Conservation (phyloP, 164 flowering plant species). For the Liquidambar formosana region DNA sequence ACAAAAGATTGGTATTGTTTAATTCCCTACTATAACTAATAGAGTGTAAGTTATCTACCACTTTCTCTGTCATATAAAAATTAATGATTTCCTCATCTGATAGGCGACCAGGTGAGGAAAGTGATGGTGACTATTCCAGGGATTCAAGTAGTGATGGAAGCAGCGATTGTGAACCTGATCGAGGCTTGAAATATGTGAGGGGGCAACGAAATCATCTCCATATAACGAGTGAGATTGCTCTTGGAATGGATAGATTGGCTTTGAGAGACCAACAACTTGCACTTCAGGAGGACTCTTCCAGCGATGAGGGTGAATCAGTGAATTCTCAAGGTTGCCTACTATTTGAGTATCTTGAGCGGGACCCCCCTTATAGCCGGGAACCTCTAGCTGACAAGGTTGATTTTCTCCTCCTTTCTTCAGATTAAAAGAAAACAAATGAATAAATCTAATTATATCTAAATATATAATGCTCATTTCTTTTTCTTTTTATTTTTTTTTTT, state of each 20-base stretch:
- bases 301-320: constrained; percentile 57
- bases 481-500: not conserved
- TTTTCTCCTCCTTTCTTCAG: not conserved
- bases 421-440: too few species aligned
- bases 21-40: not conserved
- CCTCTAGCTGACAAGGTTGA: constrained; percentile 81
- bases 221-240: constrained; percentile 24
- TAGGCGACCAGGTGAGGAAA: constrained; percentile 67
- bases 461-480: not conserved
- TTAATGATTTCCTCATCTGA: not conserved
- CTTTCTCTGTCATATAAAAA: not conserved
- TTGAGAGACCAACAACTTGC: constrained; percentile 39
- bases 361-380: constrained; percentile 51
- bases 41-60: not conserved
- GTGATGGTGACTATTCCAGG: constrained; percentile 65
- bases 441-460: not conserved
- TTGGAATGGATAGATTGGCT: constrained; percentile 49
- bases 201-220: constrained; percentile 28
- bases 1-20: not conserved
- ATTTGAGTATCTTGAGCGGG: constrained; percentile 56
- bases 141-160: constrained; percentile 85
- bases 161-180: constrained; percentile 67
- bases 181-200: constrained; percentile 25
- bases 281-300: constrained; percentile 61
- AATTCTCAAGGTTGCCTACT: constrained; percentile 39